Percentiles rank a stretch among this genome's conserved stretches.
phyloP scores from a whole-genome alignment of 352 stramenopile genomes.

The Phytophthora cactorum region DNA sequence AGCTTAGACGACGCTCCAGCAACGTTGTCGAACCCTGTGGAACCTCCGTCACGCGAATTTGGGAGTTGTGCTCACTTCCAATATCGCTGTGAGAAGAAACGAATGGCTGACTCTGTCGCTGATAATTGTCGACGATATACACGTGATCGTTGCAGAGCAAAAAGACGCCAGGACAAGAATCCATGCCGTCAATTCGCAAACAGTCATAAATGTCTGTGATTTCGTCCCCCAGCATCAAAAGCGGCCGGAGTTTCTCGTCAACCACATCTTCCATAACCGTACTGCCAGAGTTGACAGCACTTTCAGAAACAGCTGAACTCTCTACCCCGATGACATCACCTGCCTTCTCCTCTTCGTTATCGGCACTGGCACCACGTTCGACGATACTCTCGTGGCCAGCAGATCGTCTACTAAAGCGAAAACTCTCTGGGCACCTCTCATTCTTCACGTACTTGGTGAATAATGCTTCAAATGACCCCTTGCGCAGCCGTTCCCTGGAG shows the following conservation, averaged over 20 bases:
- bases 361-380: conserved; percentile 15
- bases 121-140: conserved; percentile 83
- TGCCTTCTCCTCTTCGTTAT: conserved; percentile 13
- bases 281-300: background rate
- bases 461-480: conserved; percentile 37
- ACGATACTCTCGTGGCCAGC: conserved; percentile 19
- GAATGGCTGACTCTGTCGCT: conserved; percentile 36
- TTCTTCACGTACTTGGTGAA: conserved; percentile 38
- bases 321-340: conserved; percentile 23
- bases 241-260: conserved; percentile 71
- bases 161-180: conserved; percentile 76
- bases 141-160: conserved; percentile 69
- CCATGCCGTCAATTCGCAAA: conserved; percentile 78
- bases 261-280: conserved; percentile 42
- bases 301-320: conserved; percentile 18
- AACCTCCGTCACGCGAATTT: conserved; percentile 60
- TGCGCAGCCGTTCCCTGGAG: conserved; percentile 20
- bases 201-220: conserved; percentile 75
- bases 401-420: conserved; percentile 27
- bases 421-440: conserved; percentile 24
- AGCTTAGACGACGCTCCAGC: conserved; percentile 59
- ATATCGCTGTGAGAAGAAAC: conserved; percentile 4
- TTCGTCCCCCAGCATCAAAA: conserved; percentile 71
- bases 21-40: conserved; percentile 52
- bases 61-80: conserved; percentile 23